phyloP scores from a whole-genome alignment of 23 red algal species.

The Gracilaria gracilis region DNA sequence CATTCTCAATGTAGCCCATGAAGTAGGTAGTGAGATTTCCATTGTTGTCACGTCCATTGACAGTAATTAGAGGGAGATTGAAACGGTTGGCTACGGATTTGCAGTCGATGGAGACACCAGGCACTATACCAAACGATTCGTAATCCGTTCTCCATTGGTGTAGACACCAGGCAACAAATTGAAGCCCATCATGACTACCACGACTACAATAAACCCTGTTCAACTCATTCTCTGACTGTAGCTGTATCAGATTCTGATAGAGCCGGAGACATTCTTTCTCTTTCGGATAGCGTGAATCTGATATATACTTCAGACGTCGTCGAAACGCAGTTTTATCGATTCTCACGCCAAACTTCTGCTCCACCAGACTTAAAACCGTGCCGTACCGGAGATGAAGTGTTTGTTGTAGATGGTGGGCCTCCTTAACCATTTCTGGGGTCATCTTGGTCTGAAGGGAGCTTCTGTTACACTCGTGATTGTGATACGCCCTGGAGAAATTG shows the following conservation, averaged over 20 bases:
- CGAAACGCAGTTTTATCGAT: neutral
- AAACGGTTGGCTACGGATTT: neutral
- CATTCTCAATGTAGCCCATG: neutral
- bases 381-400: neutral
- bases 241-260: neutral
- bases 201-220: neutral
- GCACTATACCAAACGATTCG: neutral
- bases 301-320: neutral
- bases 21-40: neutral
- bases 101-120: neutral
- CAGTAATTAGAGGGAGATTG: neutral
- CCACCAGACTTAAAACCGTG: neutral
- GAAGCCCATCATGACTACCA: neutral
- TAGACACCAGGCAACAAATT: neutral
- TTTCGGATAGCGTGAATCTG: neutral
- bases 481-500: no score
- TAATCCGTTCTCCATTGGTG: slow-evolving; percentile 3
- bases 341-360: neutral
- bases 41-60: slow-evolving; percentile 6
- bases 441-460: neutral
- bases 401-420: neutral
- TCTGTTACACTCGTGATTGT: no score
- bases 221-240: neutral
- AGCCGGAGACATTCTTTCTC: neutral
- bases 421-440: neutral